These are phyloP conservation scores for Talaromyces piceae DNA, from an alignment of 2,329 filamentous ascomycete species.

Conservation along the genomic window DNA sequence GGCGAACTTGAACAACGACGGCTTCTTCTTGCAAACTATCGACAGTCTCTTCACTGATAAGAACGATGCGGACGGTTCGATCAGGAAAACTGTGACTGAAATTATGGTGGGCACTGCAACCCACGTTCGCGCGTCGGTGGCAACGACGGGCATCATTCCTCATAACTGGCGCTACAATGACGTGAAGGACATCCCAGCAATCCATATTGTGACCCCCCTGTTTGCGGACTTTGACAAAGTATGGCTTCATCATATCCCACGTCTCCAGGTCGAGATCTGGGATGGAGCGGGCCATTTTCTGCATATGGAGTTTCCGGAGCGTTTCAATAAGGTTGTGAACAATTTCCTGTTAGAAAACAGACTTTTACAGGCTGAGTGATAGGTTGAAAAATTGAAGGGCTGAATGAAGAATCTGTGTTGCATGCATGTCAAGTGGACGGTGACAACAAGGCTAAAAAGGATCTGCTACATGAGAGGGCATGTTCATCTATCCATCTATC, in stretches of 20 bases:
- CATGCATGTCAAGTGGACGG: too few species aligned
- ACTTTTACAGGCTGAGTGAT: neutral
- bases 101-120: neutral
- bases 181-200: neutral
- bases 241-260: neutral
- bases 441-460: too few species aligned
- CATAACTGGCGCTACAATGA: neutral
- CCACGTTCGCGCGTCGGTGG: neutral
- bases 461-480: too few species aligned
- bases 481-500: too few species aligned
- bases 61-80: neutral
- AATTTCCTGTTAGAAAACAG: neutral
- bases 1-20: neutral
- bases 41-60: neutral
- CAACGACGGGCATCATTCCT: neutral
- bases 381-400: too few species aligned
- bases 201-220: neutral
- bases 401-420: too few species aligned
- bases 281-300: neutral
- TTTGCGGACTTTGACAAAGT: neutral
- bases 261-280: neutral
- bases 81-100: neutral
- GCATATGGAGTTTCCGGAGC: neutral
- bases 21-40: neutral
- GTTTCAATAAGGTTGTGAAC: neutral